Evolutionary conservation across 148 eudicot species (phyloP), one percentile per base, ranked within the genome.

Genomic region (Camellia japonica): DNA sequence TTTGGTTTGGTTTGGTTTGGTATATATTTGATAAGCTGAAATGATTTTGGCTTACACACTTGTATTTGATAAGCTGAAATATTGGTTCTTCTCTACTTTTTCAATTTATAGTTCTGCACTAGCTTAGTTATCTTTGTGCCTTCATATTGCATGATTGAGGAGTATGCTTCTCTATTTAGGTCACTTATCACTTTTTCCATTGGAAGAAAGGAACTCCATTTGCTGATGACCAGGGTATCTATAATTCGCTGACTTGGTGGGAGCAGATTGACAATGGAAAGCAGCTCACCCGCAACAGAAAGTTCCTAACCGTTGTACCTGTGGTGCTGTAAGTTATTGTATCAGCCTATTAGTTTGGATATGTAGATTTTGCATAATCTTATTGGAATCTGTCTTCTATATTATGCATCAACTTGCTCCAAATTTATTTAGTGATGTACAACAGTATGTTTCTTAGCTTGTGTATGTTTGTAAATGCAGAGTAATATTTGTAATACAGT

Each of bases 151-250:
- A 18, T 41, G 51, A 43, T 79, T 74, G 80, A 87, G 6, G 62
- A 64, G 71, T 73, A 13, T 73, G 15, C 4, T 65, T 54, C 6
- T 19, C 9, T 49, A 43, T 67, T 3, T 74, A 87, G 97, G 90
- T 92, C 44, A 94, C 98, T 9, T 94, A 94, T 86, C 98, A 94
- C 82, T 94, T 85, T 68, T 94, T 94, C 87, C 98, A 94, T 78
- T 94, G 98, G 98, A 90, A 88, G 80, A 94, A 94, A 81, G 98
- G 98, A 77, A 94, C 98, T 43, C 98, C 98, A 1, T 94, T 94
- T 84, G 88, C 97, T 85, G 98, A 94, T 85, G 98, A 94, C 80
- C 98, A 94, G 81, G 98, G 98, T 61, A 94, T 94, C 74, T 94
- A 94, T 85, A 94, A 94, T 80, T 81, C 89, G 13, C 83, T 94